Percentiles rank a stretch among this genome's conserved stretches.
These are phyloP conservation scores for Boletellus ananas DNA, from an alignment of 768 basidiomycete genomes.

Conservation along the genomic window DNA sequence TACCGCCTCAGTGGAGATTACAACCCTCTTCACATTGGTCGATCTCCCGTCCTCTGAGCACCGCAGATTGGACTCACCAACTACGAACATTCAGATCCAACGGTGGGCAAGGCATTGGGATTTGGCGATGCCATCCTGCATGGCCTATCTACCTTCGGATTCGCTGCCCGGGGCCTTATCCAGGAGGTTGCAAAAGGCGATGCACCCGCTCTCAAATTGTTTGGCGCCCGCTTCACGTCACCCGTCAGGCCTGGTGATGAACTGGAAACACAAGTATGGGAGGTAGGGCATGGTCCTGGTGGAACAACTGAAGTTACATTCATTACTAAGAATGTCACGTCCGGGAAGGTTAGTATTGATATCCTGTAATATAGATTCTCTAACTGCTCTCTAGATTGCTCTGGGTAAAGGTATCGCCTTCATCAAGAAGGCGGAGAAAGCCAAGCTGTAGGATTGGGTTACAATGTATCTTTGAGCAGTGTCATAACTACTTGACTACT, in stretches of 20 bases:
- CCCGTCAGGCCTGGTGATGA: conserved; percentile 82
- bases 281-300: conserved; percentile 61
- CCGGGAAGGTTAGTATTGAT: conserved; percentile 47
- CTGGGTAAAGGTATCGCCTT: conserved; percentile 65
- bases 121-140: conserved; percentile 87
- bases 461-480: background rate
- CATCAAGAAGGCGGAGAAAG: conserved; percentile 48
- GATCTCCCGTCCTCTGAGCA: conserved; percentile 5
- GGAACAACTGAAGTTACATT: conserved; percentile 60
- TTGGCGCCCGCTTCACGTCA: conserved; percentile 74
- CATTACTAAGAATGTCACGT: conserved; percentile 54
- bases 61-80: background rate
- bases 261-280: conserved; percentile 77
- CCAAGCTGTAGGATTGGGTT: conserved; percentile 35
- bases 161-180: conserved; percentile 74
- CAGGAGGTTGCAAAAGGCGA: conserved; percentile 58
- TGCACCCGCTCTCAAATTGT: conserved; percentile 58
- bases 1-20: conserved; percentile 79
- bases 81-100: conserved; percentile 50
- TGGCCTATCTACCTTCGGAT: conserved; percentile 79
- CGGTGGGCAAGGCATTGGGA: conserved; percentile 64
- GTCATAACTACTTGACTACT: no score
- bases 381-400: conserved; percentile 34
- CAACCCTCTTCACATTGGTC: conserved; percentile 74
- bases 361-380: background rate